phyloP scores from a whole-genome alignment of 805 yeast species.

The Schwanniomyces sp. region DNA sequence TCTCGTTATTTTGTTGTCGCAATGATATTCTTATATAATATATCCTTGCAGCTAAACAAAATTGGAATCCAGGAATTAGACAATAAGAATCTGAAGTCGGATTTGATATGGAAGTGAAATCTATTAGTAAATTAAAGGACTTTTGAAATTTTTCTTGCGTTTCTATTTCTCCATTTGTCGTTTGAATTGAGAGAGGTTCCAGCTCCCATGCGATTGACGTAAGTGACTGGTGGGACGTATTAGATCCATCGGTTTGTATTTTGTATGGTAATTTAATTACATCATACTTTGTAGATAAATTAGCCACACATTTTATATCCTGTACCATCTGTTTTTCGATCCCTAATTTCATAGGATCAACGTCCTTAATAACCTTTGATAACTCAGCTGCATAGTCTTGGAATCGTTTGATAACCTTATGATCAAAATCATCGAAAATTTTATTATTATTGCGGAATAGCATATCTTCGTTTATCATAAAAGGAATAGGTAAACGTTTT shows the following conservation, averaged over 20 bases:
- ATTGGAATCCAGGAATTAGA: conserved; percentile 40
- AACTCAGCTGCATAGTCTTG: conserved; percentile 31
- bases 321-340: conserved; percentile 24
- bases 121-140: conserved; percentile 22
- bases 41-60: conserved; percentile 31
- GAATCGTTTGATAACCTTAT: conserved; percentile 30
- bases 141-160: conserved; percentile 17
- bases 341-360: conserved; percentile 21
- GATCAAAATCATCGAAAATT: conserved; percentile 28
- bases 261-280: conserved; percentile 20
- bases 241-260: neutral
- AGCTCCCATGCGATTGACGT: conserved; percentile 20
- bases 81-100: conserved; percentile 24
- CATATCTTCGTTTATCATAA: conserved; percentile 35
- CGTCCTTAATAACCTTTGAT: conserved; percentile 19
- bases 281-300: conserved; percentile 26
- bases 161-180: conserved; percentile 10
- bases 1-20: conserved; percentile 24
- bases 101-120: conserved; percentile 22
- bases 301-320: conserved; percentile 33
- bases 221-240: conserved; percentile 4
- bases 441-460: conserved; percentile 29
- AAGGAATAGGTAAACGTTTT: conserved; percentile 31
- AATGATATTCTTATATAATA: conserved; percentile 29
- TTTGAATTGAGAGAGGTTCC: conserved; percentile 4